phyloP scores from a whole-genome alignment of 1,284 basidiomycete species.

The Ganoderma boninense region DNA sequence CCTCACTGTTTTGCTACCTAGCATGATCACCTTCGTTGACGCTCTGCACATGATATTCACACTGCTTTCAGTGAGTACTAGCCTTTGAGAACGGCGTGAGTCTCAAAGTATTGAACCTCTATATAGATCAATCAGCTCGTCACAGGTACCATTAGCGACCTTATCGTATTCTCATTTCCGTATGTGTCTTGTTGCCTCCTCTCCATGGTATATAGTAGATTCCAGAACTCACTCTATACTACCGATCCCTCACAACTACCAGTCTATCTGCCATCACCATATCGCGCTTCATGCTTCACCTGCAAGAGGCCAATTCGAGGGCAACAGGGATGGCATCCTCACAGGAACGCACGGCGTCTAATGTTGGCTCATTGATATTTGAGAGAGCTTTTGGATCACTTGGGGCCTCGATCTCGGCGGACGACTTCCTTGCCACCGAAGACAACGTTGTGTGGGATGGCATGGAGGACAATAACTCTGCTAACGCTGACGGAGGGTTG shows the following conservation, averaged over 20 bases:
- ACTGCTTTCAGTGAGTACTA: background rate
- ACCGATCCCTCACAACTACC: background rate
- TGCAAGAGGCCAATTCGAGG: background rate
- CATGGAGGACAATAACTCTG: background rate
- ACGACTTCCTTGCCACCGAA: background rate
- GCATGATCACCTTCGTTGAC: background rate
- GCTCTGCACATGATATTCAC: background rate
- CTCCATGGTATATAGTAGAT: background rate
- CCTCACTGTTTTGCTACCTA: background rate
- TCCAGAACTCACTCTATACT: background rate
- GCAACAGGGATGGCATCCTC: background rate
- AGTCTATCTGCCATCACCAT: background rate
- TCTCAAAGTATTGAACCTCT: too few relatives aligned
- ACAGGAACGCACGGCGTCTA: background rate
- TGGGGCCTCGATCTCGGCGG: background rate
- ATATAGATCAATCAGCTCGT: background rate
- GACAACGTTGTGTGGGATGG: background rate
- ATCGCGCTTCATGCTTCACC: background rate
- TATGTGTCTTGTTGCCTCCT: background rate
- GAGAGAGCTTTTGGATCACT: background rate
- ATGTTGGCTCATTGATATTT: background rate
- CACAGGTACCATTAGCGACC: background rate
- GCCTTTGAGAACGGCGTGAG: background rate
- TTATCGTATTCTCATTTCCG: background rate
- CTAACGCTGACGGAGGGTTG: too few relatives aligned